Base-by-base conservation (phyloP, 2,329 filamentous ascomycete species). In the Hypoxylon sp. region DNA sequence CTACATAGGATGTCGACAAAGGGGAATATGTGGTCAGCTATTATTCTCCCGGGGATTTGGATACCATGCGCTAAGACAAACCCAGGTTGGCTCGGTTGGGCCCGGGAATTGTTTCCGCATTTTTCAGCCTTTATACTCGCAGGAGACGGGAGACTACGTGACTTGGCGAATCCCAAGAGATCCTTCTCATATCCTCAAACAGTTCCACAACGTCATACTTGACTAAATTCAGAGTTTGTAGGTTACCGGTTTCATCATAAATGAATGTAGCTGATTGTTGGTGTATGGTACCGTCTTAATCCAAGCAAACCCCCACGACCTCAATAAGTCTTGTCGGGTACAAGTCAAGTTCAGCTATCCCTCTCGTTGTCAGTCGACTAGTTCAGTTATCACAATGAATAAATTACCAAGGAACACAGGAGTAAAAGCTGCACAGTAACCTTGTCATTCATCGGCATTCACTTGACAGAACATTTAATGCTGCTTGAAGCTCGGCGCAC, bases 91-190 rank as follows among this genome's bases (percentile, higher is more conserved):
- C 45, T 61, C 14, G 29, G n/a, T 53, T 34, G 55, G 46, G 29
- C 16, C 39, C 39, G 45, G 52, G 48, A 52, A 41, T 57, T 39
- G 47, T 63, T 54, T 27, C 63, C 62, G 62, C 63, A 16, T 61
- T 61, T 65, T 21, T 45, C 53, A 37, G 43, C 43, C 54, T 52
- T 67, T 46, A 25, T 11, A 45, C 51, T 46, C 23, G 62, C 45
- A 41, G 37, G 21, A n/a, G n/a, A 16, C 16, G 37, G 37, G 16
- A 41, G 50, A 6, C 46, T 53, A 50, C 57, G 45, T 51, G 55
- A 37, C 64, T 67, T 61, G 63, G 63, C 59, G 55, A 63, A 58
- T 50, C 48, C 54, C 50, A 46, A 59, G 45, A 62, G 60, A 59
- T 59, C 60, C 55, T 61, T 67, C 39, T 57, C 47, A 45, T 47